Base-by-base conservation (phyloP, 192 early-diverging fungal species). In the Radiomyces spectabilis region DNA sequence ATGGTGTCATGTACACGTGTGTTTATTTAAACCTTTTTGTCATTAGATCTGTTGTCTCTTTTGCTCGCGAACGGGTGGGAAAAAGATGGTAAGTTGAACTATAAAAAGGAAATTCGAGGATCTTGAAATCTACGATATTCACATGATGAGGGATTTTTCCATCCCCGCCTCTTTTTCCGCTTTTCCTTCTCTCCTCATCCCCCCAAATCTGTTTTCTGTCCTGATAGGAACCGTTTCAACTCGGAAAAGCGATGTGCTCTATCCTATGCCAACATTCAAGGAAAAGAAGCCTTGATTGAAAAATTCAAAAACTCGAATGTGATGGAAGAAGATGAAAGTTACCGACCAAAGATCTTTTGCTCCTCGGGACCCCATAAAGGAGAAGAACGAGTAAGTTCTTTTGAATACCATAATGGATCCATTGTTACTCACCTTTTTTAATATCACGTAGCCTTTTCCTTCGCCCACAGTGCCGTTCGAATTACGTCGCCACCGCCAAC, bases 211-310 rank as follows among this genome's bases (percentile, higher is more conserved):
- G 19, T 54, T 31, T 8, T 22, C 29, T 55, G 5, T n/a, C 13
- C 9, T 16, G 27, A 5, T 55, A 78, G 74, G 78, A 71, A 70
- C 19, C 74, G 74, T 22, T 93, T 90, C 73, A 89, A 92, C 58
- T 83, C 79, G 33, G 85, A 89, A 46, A 94, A 94, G 59, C 66
- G 82, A 5, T 85, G 85, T 51, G 73, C 68, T 5, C 51, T 93
- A 18, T 77, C 79, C n/a, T 91, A 83, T 66, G 91, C 91, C n/a
- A 80, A 82, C 39, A 74, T 92, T 15, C 89, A 94, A 56, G 86
- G 87, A 1, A 82, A 80, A 50, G 47, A 72, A 3, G 73, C 75
- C 2, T 66, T 94, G 19, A 76, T 94, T 35, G 78, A 87, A 31
- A 88, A 88, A 46, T 94, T 92, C 62, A 65, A 81, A 38, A 92